phyloP scores from a whole-genome alignment of 2,329 filamentous ascomycete species.

The Lizonia empirigonia region DNA sequence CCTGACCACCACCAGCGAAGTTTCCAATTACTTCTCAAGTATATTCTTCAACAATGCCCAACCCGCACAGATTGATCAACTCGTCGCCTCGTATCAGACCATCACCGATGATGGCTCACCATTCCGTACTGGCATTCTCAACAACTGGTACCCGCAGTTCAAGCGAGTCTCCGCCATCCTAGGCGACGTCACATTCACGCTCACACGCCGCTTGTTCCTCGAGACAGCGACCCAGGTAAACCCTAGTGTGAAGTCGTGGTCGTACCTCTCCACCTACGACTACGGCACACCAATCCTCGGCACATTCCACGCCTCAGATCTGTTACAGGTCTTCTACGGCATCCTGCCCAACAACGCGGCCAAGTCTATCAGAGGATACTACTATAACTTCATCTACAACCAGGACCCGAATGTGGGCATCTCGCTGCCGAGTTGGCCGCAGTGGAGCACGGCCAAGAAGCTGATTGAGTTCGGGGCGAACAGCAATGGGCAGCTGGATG shows the following conservation, averaged over 20 bases:
- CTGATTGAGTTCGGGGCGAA: slow-evolving; percentile 58
- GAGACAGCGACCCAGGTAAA: slow-evolving; percentile 52
- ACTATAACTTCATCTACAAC: slow-evolving; percentile 73
- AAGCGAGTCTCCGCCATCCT: slow-evolving; percentile 77
- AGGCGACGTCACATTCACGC: slow-evolving; percentile 76
- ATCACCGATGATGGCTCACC: slow-evolving; percentile 67
- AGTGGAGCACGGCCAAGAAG: slow-evolving; percentile 58
- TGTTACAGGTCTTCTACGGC: slow-evolving; percentile 72
- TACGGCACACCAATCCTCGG: slow-evolving; percentile 74
- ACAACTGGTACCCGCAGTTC: slow-evolving; percentile 76
- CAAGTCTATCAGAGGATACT: slow-evolving; percentile 68
- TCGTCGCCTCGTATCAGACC: slow-evolving; percentile 69
- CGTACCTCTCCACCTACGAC: slow-evolving; percentile 75
- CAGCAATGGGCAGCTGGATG: slow-evolving; percentile 48
- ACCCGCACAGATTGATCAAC: slow-evolving; percentile 55
- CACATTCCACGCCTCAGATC: slow-evolving; percentile 74
- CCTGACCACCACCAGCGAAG: slow-evolving; percentile 63
- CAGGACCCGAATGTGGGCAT: slow-evolving; percentile 69
- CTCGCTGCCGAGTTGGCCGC: slow-evolving; percentile 57
- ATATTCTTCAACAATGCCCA: slow-evolving; percentile 66
- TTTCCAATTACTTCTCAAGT: slow-evolving; percentile 67
- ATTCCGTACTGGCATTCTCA: slow-evolving; percentile 70
- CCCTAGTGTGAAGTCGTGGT: slow-evolving; percentile 70
- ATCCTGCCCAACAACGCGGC: slow-evolving; percentile 67
- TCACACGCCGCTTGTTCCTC: slow-evolving; percentile 71